Evolutionary conservation across 257 asterid genomes (phyloP).

Genomic region (Solanum rostratum): DNA sequence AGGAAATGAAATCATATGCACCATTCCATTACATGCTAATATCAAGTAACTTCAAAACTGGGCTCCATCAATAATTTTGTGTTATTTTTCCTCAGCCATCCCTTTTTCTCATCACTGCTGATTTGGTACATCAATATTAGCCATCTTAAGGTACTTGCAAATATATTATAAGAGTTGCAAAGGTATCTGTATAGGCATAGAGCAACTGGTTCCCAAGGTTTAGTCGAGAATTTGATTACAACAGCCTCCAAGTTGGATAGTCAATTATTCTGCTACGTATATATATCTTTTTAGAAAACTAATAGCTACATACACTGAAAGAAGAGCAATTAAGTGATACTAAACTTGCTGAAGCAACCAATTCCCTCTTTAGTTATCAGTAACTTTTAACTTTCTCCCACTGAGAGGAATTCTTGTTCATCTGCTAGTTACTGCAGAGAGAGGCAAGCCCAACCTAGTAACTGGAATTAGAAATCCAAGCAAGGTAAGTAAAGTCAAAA

Average conservation of each 20-base stretch:
- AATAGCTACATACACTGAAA: neutral
- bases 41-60: neutral
- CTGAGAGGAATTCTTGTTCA: neutral
- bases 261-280: neutral
- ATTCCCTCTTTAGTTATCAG: neutral
- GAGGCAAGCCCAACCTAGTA: neutral
- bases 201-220: neutral
- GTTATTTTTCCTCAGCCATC: neutral
- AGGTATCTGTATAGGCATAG: neutral
- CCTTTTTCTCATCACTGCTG: neutral
- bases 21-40: neutral
- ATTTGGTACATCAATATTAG: neutral
- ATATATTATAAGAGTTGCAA: neutral
- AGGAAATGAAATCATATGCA: neutral
- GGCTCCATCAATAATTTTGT: neutral
- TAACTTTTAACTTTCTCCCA: neutral
- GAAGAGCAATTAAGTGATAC: neutral
- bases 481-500: neutral
- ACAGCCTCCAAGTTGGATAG: neutral
- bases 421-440: neutral
- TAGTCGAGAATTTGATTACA: neutral
- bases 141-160: neutral
- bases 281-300: neutral
- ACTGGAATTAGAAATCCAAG: neutral
- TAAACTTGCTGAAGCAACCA: neutral